Evolutionary conservation across 192 early-diverging fungal species (phyloP), one percentile per base, ranked within the genome.

Genomic region (Piromyces finnis): DNA sequence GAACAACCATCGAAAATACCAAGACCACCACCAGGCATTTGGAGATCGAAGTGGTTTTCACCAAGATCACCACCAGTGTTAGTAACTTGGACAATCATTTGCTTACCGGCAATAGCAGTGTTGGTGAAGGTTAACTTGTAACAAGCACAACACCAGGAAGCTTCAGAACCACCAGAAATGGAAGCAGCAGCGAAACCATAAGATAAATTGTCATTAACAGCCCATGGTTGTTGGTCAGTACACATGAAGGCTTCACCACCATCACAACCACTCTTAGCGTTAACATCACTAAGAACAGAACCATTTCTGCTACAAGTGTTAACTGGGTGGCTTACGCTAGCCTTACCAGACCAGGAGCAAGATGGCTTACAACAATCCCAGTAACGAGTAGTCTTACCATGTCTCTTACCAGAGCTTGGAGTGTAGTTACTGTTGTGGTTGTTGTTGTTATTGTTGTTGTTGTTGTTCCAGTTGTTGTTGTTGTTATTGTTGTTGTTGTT

Each of bases 331-430:
- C 41, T 51, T 51, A 51, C 41, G 22, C 2, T 5, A 51, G 41
- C 41, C 22, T 81, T 81, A 22, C 37, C 32, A 9, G 77, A 32
- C 80, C 80, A 81, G 7, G 37, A 77, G 26, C 80, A 51, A 51
- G 41, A 51, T 27, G 80, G 80, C 26, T 81, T 81, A 78, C 80
- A 81, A 32, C 80, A 81, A 36, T 81, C 80, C 80, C 80, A 81
- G 22, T 81, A 81, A 28, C 77, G 32, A 30, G 80, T 81, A 17
- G 80, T 81, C 22, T 15, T 41, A 30, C 37, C 80, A 16, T 13
- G 29, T 29, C 80, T 78, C 22, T 51, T 22, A 51, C 41, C 18
- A 22, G 15, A 51, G 22, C 7, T 37, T 37, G 14, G 12, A 37
- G 12, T 37, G 36, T 37, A 14, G 14, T 37, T 37, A 37, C 14